A percentile compares a stretch with the other conserved stretches of the same genome.
phyloP scores from a whole-genome alignment of 805 yeast species.

The Hanseniaspora osmophila region DNA sequence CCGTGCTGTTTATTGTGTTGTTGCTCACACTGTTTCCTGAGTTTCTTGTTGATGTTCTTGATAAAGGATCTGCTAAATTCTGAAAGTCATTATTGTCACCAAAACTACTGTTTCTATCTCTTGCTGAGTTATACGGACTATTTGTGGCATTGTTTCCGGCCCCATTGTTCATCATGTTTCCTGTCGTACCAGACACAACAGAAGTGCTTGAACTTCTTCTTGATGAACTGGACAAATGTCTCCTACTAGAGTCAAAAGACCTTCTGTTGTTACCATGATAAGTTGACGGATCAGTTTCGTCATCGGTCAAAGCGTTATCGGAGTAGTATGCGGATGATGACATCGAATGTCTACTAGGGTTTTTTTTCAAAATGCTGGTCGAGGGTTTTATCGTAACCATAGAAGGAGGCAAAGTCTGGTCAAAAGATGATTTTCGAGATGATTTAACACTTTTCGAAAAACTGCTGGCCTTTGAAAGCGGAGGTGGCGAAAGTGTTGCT shows the following conservation, averaged over 20 bases:
- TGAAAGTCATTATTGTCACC: background rate
- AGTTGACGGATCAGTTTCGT: slow-evolving; percentile 13
- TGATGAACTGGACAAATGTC: background rate
- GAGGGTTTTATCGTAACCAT: slow-evolving; percentile 61
- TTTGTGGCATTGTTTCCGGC: background rate
- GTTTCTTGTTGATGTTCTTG: slow-evolving; percentile 4
- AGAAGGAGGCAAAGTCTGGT: slow-evolving; percentile 42
- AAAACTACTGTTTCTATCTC: background rate
- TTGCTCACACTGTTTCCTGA: slow-evolving; percentile 7
- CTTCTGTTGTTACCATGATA: background rate
- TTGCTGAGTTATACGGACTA: background rate
- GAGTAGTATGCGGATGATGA: slow-evolving; percentile 9
- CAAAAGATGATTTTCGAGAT: slow-evolving; percentile 19
- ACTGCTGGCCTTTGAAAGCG: slow-evolving; percentile 15
- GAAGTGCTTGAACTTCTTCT: background rate
- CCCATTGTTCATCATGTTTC: background rate
- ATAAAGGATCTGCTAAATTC: background rate
- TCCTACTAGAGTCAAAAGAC: background rate
- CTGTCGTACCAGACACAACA: background rate
- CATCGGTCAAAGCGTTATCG: slow-evolving; percentile 21
- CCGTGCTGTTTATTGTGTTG: slow-evolving; percentile 5
- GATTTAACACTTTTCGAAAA: slow-evolving; percentile 8
- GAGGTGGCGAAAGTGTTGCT: slow-evolving; percentile 13
- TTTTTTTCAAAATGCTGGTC: slow-evolving; percentile 48
- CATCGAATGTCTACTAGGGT: slow-evolving; percentile 1